A percentile compares a stretch with the other conserved stretches of the same genome.
These are phyloP conservation scores for Neurospora sp. DNA, from an alignment of 495 filamentous ascomycete genomes.

Conservation along the genomic window DNA sequence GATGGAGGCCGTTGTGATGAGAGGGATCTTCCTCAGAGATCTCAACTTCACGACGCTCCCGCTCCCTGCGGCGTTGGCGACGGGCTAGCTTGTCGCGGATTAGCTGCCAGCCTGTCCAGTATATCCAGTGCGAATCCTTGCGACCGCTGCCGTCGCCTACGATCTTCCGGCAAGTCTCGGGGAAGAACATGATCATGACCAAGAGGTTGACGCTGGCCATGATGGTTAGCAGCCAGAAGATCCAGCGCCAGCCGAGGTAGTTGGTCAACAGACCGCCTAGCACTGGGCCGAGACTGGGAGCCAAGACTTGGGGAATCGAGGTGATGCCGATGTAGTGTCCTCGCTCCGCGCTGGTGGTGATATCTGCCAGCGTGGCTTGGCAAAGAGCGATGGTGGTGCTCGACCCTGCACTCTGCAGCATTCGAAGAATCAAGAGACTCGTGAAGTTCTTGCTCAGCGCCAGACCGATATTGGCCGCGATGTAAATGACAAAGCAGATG, in stretches of 20 bases:
- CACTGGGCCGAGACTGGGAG: conserved; percentile 19
- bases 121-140: conserved; percentile 21
- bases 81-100: conserved; percentile 10
- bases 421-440: conserved; percentile 42
- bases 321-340: conserved; percentile 37
- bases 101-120: conserved; percentile 30
- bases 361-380: conserved; percentile 47
- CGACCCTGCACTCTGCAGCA: conserved; percentile 45
- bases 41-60: not conserved
- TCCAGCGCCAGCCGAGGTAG: conserved; percentile 54
- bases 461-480: conserved; percentile 46
- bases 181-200: conserved; percentile 37
- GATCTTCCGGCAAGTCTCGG: conserved; percentile 53
- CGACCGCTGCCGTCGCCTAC: conserved; percentile 55
- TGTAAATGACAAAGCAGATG: conserved; percentile 44
- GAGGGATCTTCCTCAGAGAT: not conserved
- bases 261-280: conserved; percentile 51
- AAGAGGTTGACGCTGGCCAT: conserved; percentile 32
- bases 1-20: not conserved
- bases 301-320: conserved; percentile 28
- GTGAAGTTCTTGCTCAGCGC: conserved; percentile 40
- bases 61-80: not conserved
- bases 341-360: conserved; percentile 41
- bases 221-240: conserved; percentile 61
- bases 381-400: conserved; percentile 42